Evolutionary conservation across 208 protist species (phyloP).

Genomic region (Leishmania gerbilli): DNA sequence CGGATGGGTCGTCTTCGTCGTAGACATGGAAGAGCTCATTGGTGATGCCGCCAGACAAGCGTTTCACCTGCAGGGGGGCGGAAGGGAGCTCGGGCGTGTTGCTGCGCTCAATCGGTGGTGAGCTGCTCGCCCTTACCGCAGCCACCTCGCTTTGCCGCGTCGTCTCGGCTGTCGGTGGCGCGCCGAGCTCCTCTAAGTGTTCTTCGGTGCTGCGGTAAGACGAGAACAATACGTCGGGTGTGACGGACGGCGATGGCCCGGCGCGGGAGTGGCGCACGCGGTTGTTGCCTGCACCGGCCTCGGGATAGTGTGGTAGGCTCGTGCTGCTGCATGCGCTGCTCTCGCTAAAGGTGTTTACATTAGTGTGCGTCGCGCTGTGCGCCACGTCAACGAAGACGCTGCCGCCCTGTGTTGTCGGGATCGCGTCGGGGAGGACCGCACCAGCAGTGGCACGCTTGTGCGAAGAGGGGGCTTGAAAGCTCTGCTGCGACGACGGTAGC

Average conservation of each 20-base stretch:
- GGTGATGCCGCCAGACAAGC: conserved; percentile 86
- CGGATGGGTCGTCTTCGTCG: conserved; percentile 36
- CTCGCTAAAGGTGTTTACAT: neutral
- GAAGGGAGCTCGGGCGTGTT: neutral
- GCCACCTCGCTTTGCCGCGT: conserved; percentile 38
- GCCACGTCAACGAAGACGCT: neutral
- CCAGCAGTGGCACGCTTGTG: neutral
- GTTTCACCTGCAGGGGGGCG: conserved; percentile 54
- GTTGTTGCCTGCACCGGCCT: conserved; percentile 33
- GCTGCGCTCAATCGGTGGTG: conserved; percentile 26
- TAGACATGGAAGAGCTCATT: conserved; percentile 91
- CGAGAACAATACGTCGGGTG: neutral
- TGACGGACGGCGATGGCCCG: conserved; percentile 5
- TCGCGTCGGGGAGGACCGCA: neutral
- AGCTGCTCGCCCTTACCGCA: conserved; percentile 40
- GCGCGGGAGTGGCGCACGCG: conserved; percentile 2
- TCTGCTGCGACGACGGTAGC: conserved; percentile 6
- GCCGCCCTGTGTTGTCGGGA: neutral
- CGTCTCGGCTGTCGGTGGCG: conserved; percentile 34
- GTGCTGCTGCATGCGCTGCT: conserved; percentile 24
- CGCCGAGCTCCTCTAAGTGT: conserved; percentile 21
- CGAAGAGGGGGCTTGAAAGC: neutral
- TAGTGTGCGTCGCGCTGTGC: neutral
- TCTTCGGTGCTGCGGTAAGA: conserved; percentile 25
- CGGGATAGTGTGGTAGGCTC: conserved; percentile 21